phyloP scores from a whole-genome alignment of 139 green algal species.

The Auxenochlorella pyrenoidosa region DNA sequence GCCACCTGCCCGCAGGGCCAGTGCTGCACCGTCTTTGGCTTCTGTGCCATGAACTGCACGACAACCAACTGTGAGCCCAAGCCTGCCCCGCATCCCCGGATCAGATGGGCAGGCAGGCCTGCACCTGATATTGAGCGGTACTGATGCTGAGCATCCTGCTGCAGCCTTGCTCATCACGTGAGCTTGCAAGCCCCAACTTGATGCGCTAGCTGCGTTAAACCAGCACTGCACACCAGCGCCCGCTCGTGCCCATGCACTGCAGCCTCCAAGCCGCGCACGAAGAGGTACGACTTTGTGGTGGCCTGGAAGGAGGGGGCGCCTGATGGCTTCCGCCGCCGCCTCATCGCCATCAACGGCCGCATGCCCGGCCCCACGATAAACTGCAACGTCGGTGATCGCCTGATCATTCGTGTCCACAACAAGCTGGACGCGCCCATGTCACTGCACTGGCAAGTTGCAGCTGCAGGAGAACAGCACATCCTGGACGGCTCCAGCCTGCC shows the following conservation, averaged over 20 bases:
- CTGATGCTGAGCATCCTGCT: too few species aligned
- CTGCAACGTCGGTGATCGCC: not conserved
- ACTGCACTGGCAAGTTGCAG: not conserved
- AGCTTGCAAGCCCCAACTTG: too few species aligned
- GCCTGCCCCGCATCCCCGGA: too few species aligned
- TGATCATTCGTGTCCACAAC: not conserved
- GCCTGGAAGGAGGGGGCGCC: not conserved
- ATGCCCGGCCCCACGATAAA: not conserved
- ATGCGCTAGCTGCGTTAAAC: too few species aligned
- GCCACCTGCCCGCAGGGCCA: not conserved
- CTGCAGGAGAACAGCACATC: too few species aligned
- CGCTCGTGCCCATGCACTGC: not conserved
- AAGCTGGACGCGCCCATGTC: not conserved
- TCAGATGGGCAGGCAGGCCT: too few species aligned
- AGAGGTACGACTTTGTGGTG: not conserved
- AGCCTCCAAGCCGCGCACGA: not conserved
- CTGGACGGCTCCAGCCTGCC: too few species aligned
- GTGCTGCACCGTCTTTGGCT: not conserved
- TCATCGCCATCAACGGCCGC: not conserved
- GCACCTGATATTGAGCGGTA: too few species aligned
- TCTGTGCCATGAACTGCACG: not conserved
- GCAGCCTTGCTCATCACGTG: too few species aligned
- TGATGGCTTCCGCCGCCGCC: not conserved
- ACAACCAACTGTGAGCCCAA: too few species aligned
- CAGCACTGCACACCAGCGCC: too few species aligned